Base-by-base conservation (phyloP, 768 basidiomycete genomes). In the Boletus tylopilopsis region DNA sequence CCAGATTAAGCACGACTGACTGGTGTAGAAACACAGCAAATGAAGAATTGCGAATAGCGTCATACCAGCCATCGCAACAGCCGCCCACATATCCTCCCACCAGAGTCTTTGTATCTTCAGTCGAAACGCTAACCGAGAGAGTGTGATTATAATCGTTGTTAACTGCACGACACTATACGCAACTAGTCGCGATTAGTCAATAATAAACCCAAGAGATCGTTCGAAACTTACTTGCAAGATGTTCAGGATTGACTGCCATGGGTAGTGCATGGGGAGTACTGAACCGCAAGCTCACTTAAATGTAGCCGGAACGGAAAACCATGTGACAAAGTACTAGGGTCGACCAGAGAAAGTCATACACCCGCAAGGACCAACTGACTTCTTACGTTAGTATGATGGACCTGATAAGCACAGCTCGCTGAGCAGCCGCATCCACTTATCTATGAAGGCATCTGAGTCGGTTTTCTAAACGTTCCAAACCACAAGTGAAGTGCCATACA, bases 51-150 rank as follows among this genome's bases (percentile, higher is more conserved):
- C 6, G 21, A 9, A 34, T 11, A 12, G 13, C 0, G 34, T n/a
- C 1, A 2, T 22, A 19, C 24, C 51, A 22, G 49, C 9, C 1
- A 38, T 18, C 7, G 47, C 45, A 4, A 58, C 12, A 4, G 42
- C 49, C 8, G 61, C 54, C 57, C 58, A 63, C 7, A 32, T 12
- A 34, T 60, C 60, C 33, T 63, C 61, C 58, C 61, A 61, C 57
- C 58, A 53, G 25, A 59, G 45, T 25, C 52, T 27, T 36, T 27
- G 47, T 48, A 59, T 59, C 18, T 23, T 41, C 19, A 51, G 32
- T 18, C 58, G 45, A 37, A 59, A 46, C 1, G 22, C 45, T 13
- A 59, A 13, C 6, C 57, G 50, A 45, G 55, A 52, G 6, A 59
- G 11, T 0, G 50, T 52, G 33, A 55, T 33, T 2, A 53, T 24